Base-by-base conservation (phyloP, 2,329 filamentous ascomycete genomes). In the Penicillium psychrosexuale region DNA sequence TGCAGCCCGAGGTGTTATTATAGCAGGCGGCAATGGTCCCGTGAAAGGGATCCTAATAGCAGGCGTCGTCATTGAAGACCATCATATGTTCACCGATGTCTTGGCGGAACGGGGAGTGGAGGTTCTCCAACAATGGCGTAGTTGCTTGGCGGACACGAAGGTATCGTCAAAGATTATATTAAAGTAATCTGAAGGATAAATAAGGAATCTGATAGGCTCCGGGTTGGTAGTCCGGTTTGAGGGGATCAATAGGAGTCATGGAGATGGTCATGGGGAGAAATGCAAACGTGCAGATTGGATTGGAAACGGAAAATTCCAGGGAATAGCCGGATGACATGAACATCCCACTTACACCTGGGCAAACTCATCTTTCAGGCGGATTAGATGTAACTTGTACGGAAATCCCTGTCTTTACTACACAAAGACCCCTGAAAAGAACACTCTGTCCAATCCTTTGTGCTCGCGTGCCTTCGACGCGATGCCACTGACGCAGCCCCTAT, bases 21-120 rank as follows among this genome's bases (percentile, higher is more conserved):
- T 82, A 3, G 92, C 89, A 27, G 86, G 78, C 24, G 92, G 85
- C 52, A 97, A 82, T 39, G 89, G 86, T 61, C 89, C 86, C 68
- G 91, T 96, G 72, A 93, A 97, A 56, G 93, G 93, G 66, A 97
- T 95, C 63, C 91, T 87, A 77, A 96, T 87, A 55, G 91, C 82
- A 66, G 87, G 83, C 73, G 84, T 88, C 73, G 81, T 82, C 85
- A 89, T 87, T 69, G 66, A 72, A 60, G 61, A 65, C 75, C 65
- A 57, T 69, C 46, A 38, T 33, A 24, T 19, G 28, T 28, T 9
- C 22, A 17, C 3, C 15, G 12, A 19, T 43, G 12, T 40, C 59
- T 63, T 61, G 61, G 54, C 52, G 34, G 48, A 43, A 53, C 22
- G 28, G 51, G 51, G 17, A 49, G 39, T 22, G 37, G 53, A 42